Evolutionary conservation across 1,284 basidiomycete species (phyloP).

Genomic region (Amylostereum areolatum): DNA sequence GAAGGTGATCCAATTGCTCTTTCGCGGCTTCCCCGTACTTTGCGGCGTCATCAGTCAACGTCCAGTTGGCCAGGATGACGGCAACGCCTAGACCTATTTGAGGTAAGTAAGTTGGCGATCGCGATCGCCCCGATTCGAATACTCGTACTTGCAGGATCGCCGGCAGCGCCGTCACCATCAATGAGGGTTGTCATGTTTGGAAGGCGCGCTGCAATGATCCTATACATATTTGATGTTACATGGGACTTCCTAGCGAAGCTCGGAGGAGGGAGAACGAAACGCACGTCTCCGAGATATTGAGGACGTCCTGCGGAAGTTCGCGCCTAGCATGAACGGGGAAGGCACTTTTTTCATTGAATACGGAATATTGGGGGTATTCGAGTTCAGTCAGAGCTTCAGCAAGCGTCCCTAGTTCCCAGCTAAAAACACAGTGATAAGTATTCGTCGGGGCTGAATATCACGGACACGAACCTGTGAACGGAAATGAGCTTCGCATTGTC

Average conservation of each 20-base stretch:
- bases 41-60: neutral
- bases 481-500: neutral
- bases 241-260: neutral
- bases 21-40: neutral
- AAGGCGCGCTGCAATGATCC: neutral
- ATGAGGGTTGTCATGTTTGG: neutral
- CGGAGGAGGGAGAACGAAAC: neutral
- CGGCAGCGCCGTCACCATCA: neutral
- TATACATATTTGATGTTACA: neutral
- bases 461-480: neutral
- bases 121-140: neutral
- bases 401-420: neutral
- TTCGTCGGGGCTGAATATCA: neutral
- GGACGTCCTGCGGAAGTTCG: neutral
- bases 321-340: neutral
- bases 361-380: neutral
- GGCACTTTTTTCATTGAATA: neutral
- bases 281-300: neutral
- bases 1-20: neutral
- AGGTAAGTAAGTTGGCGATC: neutral
- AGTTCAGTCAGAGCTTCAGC: neutral
- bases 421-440: neutral
- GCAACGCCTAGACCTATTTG: neutral
- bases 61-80: neutral
- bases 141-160: neutral